These are phyloP conservation scores for Endoconidiophora polonica DNA, from an alignment of 2,329 filamentous ascomycete genomes.

Conservation along the genomic window DNA sequence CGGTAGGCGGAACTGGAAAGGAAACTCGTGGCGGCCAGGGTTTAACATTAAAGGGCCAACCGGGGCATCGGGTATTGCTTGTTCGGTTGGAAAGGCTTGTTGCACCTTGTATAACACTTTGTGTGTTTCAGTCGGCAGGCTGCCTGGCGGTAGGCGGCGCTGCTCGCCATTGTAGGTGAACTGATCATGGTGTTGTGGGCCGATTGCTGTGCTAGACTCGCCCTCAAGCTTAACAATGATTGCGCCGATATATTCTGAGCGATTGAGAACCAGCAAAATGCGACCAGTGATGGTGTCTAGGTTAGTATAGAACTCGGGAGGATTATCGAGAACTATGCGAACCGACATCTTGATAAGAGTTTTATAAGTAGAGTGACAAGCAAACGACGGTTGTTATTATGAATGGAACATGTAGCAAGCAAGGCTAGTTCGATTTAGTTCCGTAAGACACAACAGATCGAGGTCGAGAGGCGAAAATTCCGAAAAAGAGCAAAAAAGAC, in stretches of 20 bases:
- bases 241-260: slow-evolving; percentile 52
- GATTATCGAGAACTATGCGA: slow-evolving; percentile 47
- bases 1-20: slow-evolving; percentile 61
- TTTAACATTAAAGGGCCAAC: slow-evolving; percentile 41
- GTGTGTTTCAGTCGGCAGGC: slow-evolving; percentile 39
- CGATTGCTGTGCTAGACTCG: slow-evolving; percentile 52
- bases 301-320: slow-evolving; percentile 61
- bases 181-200: slow-evolving; percentile 28
- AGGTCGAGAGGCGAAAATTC: no score
- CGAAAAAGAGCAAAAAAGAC: no score
- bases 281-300: slow-evolving; percentile 55
- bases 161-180: slow-evolving; percentile 14
- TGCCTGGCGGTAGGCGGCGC: slow-evolving; percentile 13
- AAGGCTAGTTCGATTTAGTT: no score
- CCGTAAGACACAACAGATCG: no score
- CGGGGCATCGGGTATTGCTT: slow-evolving; percentile 24
- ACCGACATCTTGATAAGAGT: slow-evolving; percentile 37
- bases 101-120: slow-evolving; percentile 61
- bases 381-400: no score
- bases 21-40: slow-evolving; percentile 57
- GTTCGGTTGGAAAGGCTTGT: slow-evolving; percentile 52
- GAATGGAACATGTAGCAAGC: no score
- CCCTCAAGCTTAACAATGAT: slow-evolving; percentile 74
- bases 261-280: slow-evolving; percentile 39
- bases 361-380: no score